Conservation (phyloP, 2,329 filamentous ascomycete species). For the Alternaria brassicae region DNA sequence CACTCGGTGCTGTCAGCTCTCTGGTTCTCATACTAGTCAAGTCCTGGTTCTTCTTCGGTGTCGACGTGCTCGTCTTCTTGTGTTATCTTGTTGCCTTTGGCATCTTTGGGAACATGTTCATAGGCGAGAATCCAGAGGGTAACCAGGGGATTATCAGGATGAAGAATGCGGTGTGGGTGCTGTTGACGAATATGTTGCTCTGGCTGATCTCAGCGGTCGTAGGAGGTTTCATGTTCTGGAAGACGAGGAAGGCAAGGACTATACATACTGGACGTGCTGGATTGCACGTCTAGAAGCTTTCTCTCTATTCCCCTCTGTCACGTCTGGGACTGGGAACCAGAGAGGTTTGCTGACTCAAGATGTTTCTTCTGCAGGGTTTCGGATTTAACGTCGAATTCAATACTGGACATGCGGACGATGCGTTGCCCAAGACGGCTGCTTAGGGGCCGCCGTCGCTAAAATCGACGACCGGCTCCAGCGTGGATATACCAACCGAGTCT, state of each 20-base stretch:
- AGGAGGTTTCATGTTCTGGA: conserved; percentile 65
- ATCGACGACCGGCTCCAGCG: not conserved
- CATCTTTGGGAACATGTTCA: conserved; percentile 82
- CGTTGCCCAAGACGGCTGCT: not conserved
- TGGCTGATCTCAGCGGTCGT: conserved; percentile 73
- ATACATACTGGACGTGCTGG: conserved; percentile 26
- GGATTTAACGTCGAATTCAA: conserved; percentile 12
- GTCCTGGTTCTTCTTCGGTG: conserved; percentile 63
- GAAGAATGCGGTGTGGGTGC: conserved; percentile 87
- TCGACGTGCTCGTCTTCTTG: conserved; percentile 74
- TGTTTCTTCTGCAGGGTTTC: conserved; percentile 4
- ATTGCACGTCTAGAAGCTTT: conserved; percentile 31
- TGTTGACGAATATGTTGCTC: conserved; percentile 74
- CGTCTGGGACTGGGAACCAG: not conserved
- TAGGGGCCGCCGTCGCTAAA: conserved; percentile 1
- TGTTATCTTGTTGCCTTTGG: conserved; percentile 85
- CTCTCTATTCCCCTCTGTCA: not conserved
- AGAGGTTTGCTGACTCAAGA: conserved; percentile 10
- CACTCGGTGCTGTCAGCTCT: conserved; percentile 28
- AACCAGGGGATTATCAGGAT: conserved; percentile 72
- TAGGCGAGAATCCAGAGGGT: conserved; percentile 70
- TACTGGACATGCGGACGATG: not conserved
- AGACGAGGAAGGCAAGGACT: conserved; percentile 39
- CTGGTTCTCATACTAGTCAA: conserved; percentile 67
- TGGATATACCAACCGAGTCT: not conserved